Percentiles rank a stretch among this genome's conserved stretches.
phyloP scores from a whole-genome alignment of 2,329 filamentous ascomycete species.

The Fusarium heterosporum region DNA sequence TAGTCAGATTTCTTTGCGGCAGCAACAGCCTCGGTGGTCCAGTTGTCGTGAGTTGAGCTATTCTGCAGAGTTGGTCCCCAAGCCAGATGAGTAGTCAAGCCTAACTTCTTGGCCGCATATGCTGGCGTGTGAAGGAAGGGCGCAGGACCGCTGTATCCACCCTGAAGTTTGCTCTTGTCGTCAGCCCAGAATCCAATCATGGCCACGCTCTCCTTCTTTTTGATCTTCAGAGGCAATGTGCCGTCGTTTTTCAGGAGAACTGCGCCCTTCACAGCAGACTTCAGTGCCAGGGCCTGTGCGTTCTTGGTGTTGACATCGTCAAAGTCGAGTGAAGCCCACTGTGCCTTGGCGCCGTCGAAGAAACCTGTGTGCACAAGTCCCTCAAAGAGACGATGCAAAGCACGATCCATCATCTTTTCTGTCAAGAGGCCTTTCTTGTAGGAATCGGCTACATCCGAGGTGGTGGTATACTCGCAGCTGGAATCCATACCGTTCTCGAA shows the following conservation, averaged over 20 bases:
- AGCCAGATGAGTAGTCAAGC: not conserved
- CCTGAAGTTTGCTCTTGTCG: not conserved
- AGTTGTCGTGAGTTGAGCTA: not conserved
- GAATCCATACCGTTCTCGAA: slow-evolving; percentile 18
- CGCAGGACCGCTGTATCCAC: not conserved
- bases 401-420: slow-evolving; percentile 13
- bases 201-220: not conserved
- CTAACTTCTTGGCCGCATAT: slow-evolving; percentile 2
- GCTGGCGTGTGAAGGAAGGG: not conserved
- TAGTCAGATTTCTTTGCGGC: slow-evolving; percentile 6
- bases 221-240: not conserved
- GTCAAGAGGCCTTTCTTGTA: slow-evolving; percentile 16
- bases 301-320: slow-evolving; percentile 3
- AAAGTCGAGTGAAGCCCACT: slow-evolving; percentile 4
- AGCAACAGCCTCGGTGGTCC: slow-evolving; percentile 3
- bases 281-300: not conserved
- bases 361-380: slow-evolving; percentile 16
- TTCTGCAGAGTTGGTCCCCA: slow-evolving; percentile 11
- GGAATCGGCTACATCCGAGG: slow-evolving; percentile 4
- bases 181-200: slow-evolving; percentile 10
- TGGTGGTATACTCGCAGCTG: slow-evolving; percentile 18
- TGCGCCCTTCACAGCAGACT: not conserved
- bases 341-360: slow-evolving; percentile 5
- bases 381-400: not conserved
- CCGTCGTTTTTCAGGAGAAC: slow-evolving; percentile 12